These are phyloP conservation scores for Pholiota molesta DNA, from an alignment of 768 basidiomycete species.

Conservation along the genomic window DNA sequence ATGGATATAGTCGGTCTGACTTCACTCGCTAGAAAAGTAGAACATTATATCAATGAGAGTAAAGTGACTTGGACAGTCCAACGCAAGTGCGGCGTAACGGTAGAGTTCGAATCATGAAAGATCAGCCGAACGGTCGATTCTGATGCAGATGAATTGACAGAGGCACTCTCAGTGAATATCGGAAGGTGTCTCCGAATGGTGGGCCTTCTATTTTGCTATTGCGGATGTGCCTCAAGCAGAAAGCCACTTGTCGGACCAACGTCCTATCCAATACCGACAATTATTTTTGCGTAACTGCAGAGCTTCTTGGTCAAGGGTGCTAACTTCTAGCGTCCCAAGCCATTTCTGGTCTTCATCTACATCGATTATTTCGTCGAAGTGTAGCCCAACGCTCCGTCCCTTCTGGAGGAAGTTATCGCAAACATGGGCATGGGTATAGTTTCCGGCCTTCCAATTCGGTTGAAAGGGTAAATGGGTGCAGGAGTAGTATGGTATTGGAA, in stretches of 20 bases:
- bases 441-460: conserved; percentile 46
- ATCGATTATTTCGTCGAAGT: conserved; percentile 46
- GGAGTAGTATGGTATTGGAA: neutral
- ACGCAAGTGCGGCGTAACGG: no score
- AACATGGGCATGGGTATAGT: conserved; percentile 55
- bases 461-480: neutral
- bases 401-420: conserved; percentile 56
- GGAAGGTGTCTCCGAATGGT: no score
- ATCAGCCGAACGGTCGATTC: no score
- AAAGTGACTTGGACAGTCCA: no score
- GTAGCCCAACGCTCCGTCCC: conserved; percentile 41
- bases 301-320: conserved; percentile 47
- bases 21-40: no score
- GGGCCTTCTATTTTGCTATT: no score
- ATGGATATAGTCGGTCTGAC: no score
- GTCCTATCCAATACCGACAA: conserved; percentile 68
- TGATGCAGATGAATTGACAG: no score
- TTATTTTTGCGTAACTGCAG: conserved; percentile 55
- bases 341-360: conserved; percentile 39
- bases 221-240: neutral
- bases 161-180: no score
- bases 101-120: no score
- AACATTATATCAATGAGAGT: no score
- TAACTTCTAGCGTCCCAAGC: conserved; percentile 50
- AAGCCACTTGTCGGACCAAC: conserved; percentile 35